Base-by-base conservation (phyloP, 2,329 filamentous ascomycete genomes). In the Claviceps africana region DNA sequence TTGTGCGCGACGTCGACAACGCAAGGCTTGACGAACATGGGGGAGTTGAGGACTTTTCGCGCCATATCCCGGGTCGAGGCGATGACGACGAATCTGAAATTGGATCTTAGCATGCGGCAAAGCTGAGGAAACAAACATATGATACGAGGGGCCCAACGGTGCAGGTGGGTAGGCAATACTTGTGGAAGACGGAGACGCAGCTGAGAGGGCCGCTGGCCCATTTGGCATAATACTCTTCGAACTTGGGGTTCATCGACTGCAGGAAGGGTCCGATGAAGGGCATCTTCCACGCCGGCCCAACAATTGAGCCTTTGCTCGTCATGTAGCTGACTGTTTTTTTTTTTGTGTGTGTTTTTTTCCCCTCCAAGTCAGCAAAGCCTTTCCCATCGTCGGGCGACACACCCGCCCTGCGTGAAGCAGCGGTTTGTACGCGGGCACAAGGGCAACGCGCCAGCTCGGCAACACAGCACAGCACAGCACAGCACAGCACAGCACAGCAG, bases 161-260 rank as follows among this genome's bases (percentile, higher is more conserved):
- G 15, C 30, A 43, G 31, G 22, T 28, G 10, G 22, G 15, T 17
- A 30, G 5, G 21, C 82, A 82, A 60, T 79, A 95, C 88, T 97
- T 98, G 81, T 98, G 93, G 75, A 98, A 98, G 62, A 98, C 89
- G 2, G 90, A 96, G 56, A 98, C 93, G 65, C 93, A 98, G 76
- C 90, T 96, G 60, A 98, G 76, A 47, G 87, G 84, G 47, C 87
- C 93, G 64, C 88, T 95, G 61, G 78, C 69, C 93, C 93, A 98
- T 76, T 97, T 96, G 55, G 78, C 83, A 67, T 90, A 79, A 73
- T 98, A 98, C 63, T 90, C 81, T 55, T 85, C 82, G 67, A 96
- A 97, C 64, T 91, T 88, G 53, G 93, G 93, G 68, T 95, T 83
- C 61, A 97, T 76, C 30, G 89, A 95, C 65, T 96, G 76, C 53